phyloP scores from a whole-genome alignment of 2,329 filamentous ascomycete species.

The Ceratocystis albifundus region DNA sequence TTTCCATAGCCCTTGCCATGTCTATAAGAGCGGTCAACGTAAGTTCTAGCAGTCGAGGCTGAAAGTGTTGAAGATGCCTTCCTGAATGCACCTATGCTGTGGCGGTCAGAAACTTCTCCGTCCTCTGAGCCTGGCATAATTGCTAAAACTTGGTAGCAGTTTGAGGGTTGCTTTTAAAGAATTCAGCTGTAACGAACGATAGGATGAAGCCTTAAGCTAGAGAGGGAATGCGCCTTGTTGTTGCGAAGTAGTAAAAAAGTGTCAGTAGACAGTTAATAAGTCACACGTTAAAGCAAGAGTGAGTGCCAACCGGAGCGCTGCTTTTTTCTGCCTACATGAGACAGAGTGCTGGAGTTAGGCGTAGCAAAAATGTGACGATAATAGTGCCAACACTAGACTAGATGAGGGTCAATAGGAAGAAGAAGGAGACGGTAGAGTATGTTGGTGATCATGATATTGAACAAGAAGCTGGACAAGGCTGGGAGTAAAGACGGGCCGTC shows the following conservation, averaged over 20 bases:
- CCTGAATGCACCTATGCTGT: conserved; percentile 29
- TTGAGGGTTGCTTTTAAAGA: neutral
- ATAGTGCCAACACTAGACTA: too few relatives aligned
- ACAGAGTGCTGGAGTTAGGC: neutral
- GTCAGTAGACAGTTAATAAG: conserved; percentile 20
- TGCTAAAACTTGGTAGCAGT: neutral
- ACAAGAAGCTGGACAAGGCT: too few relatives aligned
- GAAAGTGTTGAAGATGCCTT: conserved; percentile 59
- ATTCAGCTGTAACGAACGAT: neutral
- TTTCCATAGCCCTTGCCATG: conserved; percentile 4
- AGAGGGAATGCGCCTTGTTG: conserved; percentile 2
- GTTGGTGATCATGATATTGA: too few relatives aligned
- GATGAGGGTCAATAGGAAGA: too few relatives aligned
- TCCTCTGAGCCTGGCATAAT: conserved; percentile 3
- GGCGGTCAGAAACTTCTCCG: conserved; percentile 3
- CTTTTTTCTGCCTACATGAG: neutral
- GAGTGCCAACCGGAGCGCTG: conserved; percentile 22
- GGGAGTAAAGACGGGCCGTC: too few relatives aligned
- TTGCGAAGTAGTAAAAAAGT: conserved; percentile 12
- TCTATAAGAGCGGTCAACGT: conserved; percentile 91
- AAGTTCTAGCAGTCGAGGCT: conserved; percentile 61
- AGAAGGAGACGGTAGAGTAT: too few relatives aligned
- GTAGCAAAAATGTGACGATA: neutral
- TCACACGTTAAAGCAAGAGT: conserved; percentile 17
- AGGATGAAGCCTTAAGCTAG: neutral